Percentiles rank a stretch among this genome's conserved stretches.
Evolutionary conservation across 306 rosid species (phyloP).

Genomic region (Lathyrus oleraceus): DNA sequence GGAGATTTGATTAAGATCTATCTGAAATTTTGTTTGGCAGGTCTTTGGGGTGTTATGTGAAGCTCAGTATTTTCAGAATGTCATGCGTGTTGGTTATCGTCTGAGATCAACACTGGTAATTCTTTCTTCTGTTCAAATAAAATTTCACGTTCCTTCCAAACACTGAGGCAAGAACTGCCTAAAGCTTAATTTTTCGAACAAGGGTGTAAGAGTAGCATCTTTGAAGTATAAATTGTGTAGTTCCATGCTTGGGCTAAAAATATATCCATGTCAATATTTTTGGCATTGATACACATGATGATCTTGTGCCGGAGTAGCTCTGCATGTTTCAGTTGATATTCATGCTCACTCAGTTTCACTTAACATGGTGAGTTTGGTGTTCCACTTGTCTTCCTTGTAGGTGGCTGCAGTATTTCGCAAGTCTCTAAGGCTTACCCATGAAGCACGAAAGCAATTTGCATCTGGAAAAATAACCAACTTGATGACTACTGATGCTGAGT

Average conservation of each 20-base stretch:
- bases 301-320: conserved; percentile 18
- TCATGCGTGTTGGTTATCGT: conserved; percentile 88
- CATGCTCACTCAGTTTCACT: conserved; percentile 24
- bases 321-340: conserved; percentile 19
- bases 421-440: conserved; percentile 93
- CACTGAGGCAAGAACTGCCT: background rate
- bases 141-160: background rate
- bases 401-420: conserved; percentile 95
- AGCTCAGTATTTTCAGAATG: conserved; percentile 98
- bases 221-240: conserved; percentile 17
- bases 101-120: conserved; percentile 88
- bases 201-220: conserved; percentile 6
- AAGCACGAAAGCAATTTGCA: conserved; percentile 88
- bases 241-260: conserved; percentile 15
- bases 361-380: conserved; percentile 25
- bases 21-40: conserved; percentile 50
- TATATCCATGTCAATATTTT: conserved; percentile 9
- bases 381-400: conserved; percentile 45
- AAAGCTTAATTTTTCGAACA: conserved; percentile 9
- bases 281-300: background rate
- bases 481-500: conserved; percentile 95
- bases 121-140: conserved; percentile 14
- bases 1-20: conserved; percentile 19
- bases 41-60: conserved; percentile 78
- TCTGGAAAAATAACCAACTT: conserved; percentile 95